Evolutionary conservation across 306 rosid species (phyloP).

Genomic region (Corylus avellana): DNA sequence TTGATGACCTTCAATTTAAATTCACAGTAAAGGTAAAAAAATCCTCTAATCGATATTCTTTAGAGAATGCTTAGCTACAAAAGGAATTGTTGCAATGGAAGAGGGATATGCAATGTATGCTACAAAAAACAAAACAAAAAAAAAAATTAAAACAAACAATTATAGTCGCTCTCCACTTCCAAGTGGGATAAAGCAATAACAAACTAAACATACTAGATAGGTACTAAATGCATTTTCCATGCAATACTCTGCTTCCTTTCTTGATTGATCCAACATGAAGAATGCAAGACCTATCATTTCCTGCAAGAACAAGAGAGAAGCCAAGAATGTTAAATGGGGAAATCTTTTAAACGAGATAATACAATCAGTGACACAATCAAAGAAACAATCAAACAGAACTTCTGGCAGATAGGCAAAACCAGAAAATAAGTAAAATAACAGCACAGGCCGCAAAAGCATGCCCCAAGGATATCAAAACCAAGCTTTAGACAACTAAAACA

Average conservation of each 20-base stretch:
- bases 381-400: conserved; percentile 8
- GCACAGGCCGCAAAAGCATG: neutral
- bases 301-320: conserved; percentile 49
- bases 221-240: conserved; percentile 96
- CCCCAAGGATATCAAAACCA: neutral
- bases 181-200: neutral
- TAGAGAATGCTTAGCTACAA: neutral
- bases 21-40: neutral
- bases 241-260: conserved; percentile 98
- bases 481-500: neutral
- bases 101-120: neutral
- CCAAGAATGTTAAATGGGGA: conserved; percentile 16
- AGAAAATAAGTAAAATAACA: neutral
- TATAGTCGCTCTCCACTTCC: neutral
- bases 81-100: neutral
- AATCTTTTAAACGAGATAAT: conserved; percentile 21
- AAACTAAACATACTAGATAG: conserved; percentile 69
- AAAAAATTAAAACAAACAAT: neutral
- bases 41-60: neutral
- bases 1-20: neutral
- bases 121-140: neutral
- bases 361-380: neutral
- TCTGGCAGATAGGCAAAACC: neutral
- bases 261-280: conserved; percentile 90
- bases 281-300: conserved; percentile 97